These are phyloP conservation scores for Cicer yamashitae DNA, from an alignment of 306 rosid genomes.

Conservation along the genomic window DNA sequence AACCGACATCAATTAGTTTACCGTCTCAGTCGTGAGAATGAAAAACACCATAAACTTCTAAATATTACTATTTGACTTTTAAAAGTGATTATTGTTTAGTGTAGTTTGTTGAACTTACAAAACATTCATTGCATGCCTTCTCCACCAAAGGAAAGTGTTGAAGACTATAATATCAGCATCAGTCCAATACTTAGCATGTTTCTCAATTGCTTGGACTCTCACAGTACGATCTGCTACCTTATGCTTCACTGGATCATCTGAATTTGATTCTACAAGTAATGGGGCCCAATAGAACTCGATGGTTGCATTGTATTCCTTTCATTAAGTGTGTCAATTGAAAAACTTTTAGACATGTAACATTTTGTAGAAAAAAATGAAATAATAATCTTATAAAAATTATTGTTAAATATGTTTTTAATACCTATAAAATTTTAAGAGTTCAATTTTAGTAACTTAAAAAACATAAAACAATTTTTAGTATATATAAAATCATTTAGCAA, in stretches of 20 bases:
- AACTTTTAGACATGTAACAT: constrained; percentile 11
- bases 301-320: constrained; percentile 77
- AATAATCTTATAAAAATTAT: background rate
- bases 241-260: constrained; percentile 79
- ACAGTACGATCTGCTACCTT: constrained; percentile 65
- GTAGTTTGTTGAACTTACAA: constrained; percentile 47
- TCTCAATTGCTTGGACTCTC: constrained; percentile 73
- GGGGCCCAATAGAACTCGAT: constrained; percentile 90
- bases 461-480: too few species aligned
- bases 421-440: too few species aligned
- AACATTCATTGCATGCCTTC: constrained; percentile 69
- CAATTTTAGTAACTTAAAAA: too few species aligned
- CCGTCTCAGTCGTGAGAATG: background rate
- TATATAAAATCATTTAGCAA: too few species aligned
- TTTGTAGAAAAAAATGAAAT: background rate
- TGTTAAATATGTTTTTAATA: too few species aligned
- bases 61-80: too few species aligned
- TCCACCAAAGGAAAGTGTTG: constrained; percentile 92
- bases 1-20: background rate
- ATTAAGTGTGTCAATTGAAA: background rate
- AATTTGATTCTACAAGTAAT: constrained; percentile 82
- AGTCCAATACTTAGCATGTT: constrained; percentile 79
- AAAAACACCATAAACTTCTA: background rate
- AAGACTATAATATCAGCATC: constrained; percentile 71
- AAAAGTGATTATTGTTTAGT: background rate